These are phyloP conservation scores for Musa balbisiana DNA, from an alignment of 202 grass and related monocot genomes.

Conservation along the genomic window DNA sequence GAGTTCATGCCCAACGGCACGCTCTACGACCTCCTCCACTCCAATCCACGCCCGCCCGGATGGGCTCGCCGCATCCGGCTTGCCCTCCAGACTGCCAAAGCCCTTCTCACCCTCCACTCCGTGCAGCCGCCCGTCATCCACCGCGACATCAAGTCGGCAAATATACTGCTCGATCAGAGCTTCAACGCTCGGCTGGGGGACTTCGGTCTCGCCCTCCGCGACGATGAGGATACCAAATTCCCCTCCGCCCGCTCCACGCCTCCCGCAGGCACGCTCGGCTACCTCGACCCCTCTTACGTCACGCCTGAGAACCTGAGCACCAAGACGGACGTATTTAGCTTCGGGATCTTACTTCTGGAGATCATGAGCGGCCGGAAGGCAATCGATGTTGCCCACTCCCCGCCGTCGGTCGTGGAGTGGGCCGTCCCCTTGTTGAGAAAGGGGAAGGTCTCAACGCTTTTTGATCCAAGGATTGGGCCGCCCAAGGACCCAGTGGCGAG, in stretches of 20 bases:
- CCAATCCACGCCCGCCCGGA: conserved; percentile 40
- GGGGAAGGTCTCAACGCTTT: conserved; percentile 62
- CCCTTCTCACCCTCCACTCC: conserved; percentile 70
- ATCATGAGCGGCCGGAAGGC: conserved; percentile 95
- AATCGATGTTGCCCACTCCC: conserved; percentile 87
- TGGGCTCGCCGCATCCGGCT: conserved; percentile 73
- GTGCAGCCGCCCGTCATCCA: conserved; percentile 71
- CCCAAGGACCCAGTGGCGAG: conserved; percentile 42
- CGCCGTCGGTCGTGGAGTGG: conserved; percentile 91
- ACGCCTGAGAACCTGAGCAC: conserved; percentile 95
- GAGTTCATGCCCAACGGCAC: conserved; percentile 98
- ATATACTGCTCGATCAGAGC: conserved; percentile 78
- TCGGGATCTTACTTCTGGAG: conserved; percentile 95
- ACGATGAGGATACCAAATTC: not conserved
- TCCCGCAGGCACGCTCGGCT: conserved; percentile 79
- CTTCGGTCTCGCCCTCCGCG: conserved; percentile 81
- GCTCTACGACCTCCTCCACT: conserved; percentile 85
- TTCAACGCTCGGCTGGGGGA: conserved; percentile 84
- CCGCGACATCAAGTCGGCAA: conserved; percentile 86
- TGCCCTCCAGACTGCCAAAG: conserved; percentile 72
- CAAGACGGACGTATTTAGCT: conserved; percentile 99
- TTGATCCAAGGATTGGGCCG: conserved; percentile 59
- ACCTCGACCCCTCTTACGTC: conserved; percentile 92
- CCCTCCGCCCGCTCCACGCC: conserved; percentile 24
- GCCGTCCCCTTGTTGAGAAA: conserved; percentile 73